Base-by-base conservation (phyloP, 2,329 filamentous ascomycete genomes). In the Endothia cerciana region DNA sequence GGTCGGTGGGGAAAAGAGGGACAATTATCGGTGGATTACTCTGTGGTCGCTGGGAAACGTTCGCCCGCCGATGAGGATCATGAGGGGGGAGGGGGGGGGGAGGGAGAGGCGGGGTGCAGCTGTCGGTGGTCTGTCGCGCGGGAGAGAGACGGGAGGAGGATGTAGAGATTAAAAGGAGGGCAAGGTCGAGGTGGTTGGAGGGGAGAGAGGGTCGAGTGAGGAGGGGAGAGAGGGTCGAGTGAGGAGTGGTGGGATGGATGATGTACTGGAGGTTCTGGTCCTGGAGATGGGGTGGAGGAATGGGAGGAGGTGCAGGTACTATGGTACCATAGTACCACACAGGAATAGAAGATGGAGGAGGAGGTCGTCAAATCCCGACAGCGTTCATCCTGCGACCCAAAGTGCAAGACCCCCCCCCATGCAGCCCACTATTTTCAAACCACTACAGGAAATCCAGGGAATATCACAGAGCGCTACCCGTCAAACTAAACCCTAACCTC, bases 1-100 rank as follows among this genome's bases (percentile, higher is more conserved):
- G 38, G 40, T n/a, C 40, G 38, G 57, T 59, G 57, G 57, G 25
- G 22, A 43, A 63, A 57, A 47, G 49, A 28, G 40, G 40, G 45
- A 47, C 45, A 40, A 40, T 11, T 40, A 55, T 55, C n/a, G 40
- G 25, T 17, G 22, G 30, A 22, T 36, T n/a, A 19, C 33, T 40
- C n/a, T 17, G 33, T n/a, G 33, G 41, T 25, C 3, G 38, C 33
- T 41, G 55, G 38, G n/a, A 58, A 56, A 4, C 22, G 47, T 15
- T 28, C 47, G 47, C 47, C 28, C 25, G 47, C 17, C 22, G 47
- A 51, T 28, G 47, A 51, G 22, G 43, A 6, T 25, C 13, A 49
- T 25, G 45, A 49, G 11, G n/a, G 45, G 22, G n/a, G 45, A 49
- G 45, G n/a, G 13, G 47, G 17, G 13, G 2, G 47, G 22, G 22